Evolutionary conservation across 495 filamentous ascomycete species (phyloP).

Genomic region (Hyaloscypha finlandica): DNA sequence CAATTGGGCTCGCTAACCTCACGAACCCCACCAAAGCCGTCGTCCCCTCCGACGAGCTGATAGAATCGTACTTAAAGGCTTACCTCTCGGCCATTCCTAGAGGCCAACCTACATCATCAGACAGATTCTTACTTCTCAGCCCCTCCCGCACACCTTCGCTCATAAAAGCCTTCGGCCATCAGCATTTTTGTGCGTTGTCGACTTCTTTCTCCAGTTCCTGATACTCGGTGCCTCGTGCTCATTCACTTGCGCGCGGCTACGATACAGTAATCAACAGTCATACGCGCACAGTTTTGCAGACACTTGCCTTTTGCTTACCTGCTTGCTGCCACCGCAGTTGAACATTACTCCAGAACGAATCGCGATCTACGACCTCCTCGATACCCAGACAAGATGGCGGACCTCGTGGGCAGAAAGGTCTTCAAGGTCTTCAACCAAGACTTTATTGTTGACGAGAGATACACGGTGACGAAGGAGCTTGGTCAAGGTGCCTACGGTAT

Average conservation of each 20-base stretch:
- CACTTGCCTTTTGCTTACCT: not conserved
- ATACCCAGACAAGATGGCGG: slow-evolving; percentile 28
- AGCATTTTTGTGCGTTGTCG: not conserved
- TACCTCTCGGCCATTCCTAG: slow-evolving; percentile 6
- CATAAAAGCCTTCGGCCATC: not conserved
- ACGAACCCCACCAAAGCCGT: slow-evolving; percentile 1
- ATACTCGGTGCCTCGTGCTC: slow-evolving; percentile 1
- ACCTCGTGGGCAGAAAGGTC: slow-evolving; percentile 32
- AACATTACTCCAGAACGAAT: not conserved
- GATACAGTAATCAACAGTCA: not conserved
- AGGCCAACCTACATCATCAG: not conserved
- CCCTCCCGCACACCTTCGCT: not conserved
- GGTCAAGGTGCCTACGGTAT: slow-evolving; percentile 98
- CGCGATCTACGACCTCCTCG: not conserved
- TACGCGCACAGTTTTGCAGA: not conserved
- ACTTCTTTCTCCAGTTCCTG: not conserved
- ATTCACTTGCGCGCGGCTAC: slow-evolving; percentile 12
- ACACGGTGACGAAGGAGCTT: slow-evolving; percentile 97
- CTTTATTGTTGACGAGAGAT: slow-evolving; percentile 97
- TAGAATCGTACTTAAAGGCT: slow-evolving; percentile 1
- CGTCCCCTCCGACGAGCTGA: slow-evolving; percentile 5
- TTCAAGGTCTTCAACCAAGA: slow-evolving; percentile 99
- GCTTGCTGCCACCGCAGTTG: not conserved
- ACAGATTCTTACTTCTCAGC: slow-evolving; percentile 1
- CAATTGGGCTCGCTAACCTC: slow-evolving; percentile 5